Evolutionary conservation across 768 basidiomycete species (phyloP).

Genomic region (Pisolithus orientalis): DNA sequence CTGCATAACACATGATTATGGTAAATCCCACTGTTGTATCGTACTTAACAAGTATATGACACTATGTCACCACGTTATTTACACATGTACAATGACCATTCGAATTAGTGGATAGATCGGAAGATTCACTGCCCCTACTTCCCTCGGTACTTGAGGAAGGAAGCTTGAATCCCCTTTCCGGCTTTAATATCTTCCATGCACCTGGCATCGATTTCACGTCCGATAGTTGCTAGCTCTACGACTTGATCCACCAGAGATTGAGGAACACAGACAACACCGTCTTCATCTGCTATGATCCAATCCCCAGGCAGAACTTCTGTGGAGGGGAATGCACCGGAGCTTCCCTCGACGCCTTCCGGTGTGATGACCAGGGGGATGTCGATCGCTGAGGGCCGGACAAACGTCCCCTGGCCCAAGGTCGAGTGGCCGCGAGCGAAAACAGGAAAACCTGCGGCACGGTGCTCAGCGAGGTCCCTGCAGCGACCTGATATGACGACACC

Average conservation of each 20-base stretch:
- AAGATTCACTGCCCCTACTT: conserved; percentile 18
- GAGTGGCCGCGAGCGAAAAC: conserved; percentile 81
- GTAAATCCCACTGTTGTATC: neutral
- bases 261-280: conserved; percentile 85
- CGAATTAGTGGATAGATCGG: neutral
- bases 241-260: conserved; percentile 47
- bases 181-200: conserved; percentile 71
- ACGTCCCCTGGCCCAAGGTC: conserved; percentile 81
- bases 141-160: conserved; percentile 75
- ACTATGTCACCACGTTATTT: neutral
- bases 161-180: conserved; percentile 67
- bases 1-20: neutral
- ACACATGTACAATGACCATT: neutral
- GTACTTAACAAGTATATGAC: neutral
- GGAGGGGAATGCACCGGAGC: conserved; percentile 40
- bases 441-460: conserved; percentile 61
- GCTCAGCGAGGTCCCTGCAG: conserved; percentile 80
- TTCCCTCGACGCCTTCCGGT: conserved; percentile 24
- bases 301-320: conserved; percentile 68
- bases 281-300: conserved; percentile 79
- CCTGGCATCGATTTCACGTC: conserved; percentile 57
- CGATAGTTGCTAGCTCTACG: conserved; percentile 48
- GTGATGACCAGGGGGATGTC: conserved; percentile 56
- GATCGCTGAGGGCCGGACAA: conserved; percentile 73
- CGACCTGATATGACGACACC: conserved; percentile 83